Evolutionary conservation across 2,329 filamentous ascomycete species (phyloP).

Genomic region (Aureobasidium subglaciale): DNA sequence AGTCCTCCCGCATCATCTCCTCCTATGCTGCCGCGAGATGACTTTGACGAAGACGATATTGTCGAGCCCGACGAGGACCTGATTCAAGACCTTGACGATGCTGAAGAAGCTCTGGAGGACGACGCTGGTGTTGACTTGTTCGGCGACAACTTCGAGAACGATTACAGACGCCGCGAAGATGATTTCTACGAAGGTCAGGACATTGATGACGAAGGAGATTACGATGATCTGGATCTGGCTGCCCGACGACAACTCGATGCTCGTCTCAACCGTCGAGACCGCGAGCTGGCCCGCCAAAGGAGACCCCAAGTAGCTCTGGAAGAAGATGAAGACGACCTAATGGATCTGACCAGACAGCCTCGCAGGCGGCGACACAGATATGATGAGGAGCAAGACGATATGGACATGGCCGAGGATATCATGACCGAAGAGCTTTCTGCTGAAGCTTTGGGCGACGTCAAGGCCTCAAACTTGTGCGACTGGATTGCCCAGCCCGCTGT

Average conservation of each 20-base stretch:
- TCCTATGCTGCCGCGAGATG: constrained; percentile 59
- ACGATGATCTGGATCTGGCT: constrained; percentile 60
- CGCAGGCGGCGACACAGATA: constrained; percentile 82
- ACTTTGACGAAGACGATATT: constrained; percentile 56
- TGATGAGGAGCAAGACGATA: constrained; percentile 86
- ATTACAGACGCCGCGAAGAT: constrained; percentile 49
- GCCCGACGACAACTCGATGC: constrained; percentile 64
- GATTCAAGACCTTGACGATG: constrained; percentile 57
- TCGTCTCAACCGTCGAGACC: constrained; percentile 65
- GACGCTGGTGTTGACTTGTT: constrained; percentile 67
- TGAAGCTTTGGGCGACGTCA: constrained; percentile 85
- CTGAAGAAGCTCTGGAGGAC: constrained; percentile 63
- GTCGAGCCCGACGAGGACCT: constrained; percentile 63
- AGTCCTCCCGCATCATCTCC: constrained; percentile 56
- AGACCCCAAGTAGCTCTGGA: constrained; percentile 63
- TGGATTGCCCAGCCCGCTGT: constrained; percentile 91
- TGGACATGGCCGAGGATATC: constrained; percentile 82
- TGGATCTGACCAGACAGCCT: constrained; percentile 79
- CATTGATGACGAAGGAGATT: constrained; percentile 72
- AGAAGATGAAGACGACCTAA: constrained; percentile 74
- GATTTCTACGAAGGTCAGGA: constrained; percentile 61
- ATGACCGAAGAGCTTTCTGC: constrained; percentile 94
- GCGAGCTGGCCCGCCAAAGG: constrained; percentile 61
- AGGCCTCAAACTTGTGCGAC: constrained; percentile 85
- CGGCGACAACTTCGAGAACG: constrained; percentile 59